These are phyloP conservation scores for Alternaria incomplexa DNA, from an alignment of 2,329 filamentous ascomycete genomes.

Conservation along the genomic window DNA sequence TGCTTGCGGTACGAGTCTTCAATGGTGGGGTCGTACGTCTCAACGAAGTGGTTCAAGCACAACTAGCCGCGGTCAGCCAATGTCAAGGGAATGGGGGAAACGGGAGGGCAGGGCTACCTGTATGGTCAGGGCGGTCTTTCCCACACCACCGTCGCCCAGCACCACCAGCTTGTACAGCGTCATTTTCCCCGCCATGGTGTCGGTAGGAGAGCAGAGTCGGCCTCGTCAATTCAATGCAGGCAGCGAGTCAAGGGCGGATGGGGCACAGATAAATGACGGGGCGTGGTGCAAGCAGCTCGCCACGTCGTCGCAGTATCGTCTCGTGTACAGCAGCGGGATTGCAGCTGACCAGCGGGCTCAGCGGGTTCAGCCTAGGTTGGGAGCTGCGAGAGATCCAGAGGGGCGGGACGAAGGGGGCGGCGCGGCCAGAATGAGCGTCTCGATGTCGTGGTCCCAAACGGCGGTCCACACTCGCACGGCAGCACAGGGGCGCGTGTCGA, in stretches of 20 bases:
- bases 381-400: conserved; percentile 10
- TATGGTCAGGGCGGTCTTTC: conserved; percentile 92
- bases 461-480: conserved; percentile 24
- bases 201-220: conserved; percentile 8
- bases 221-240: conserved; percentile 4
- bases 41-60: conserved; percentile 97
- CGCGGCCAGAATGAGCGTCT: conserved; percentile 15
- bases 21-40: conserved; percentile 78
- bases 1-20: conserved; percentile 73
- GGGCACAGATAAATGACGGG: conserved; percentile 8
- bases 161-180: conserved; percentile 96
- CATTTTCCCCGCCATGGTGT: conserved; percentile 87
- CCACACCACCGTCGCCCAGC: conserved; percentile 90
- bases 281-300: conserved; percentile 19
- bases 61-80: conserved; percentile 62
- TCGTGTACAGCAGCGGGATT: conserved; percentile 13
- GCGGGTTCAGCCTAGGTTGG: conserved; percentile 22
- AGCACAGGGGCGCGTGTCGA: conserved; percentile 33
- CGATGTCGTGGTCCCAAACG: conserved; percentile 20
- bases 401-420: conserved; percentile 20
- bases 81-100: background rate
- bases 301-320: conserved; percentile 25
- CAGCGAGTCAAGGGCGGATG: conserved; percentile 1
- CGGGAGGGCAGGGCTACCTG: conserved; percentile 64
- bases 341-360: conserved; percentile 34